Evolutionary conservation across 306 rosid species (phyloP), one percentile per base, ranked within the genome.

Genomic region (Ammopiptanthus mongolicus): DNA sequence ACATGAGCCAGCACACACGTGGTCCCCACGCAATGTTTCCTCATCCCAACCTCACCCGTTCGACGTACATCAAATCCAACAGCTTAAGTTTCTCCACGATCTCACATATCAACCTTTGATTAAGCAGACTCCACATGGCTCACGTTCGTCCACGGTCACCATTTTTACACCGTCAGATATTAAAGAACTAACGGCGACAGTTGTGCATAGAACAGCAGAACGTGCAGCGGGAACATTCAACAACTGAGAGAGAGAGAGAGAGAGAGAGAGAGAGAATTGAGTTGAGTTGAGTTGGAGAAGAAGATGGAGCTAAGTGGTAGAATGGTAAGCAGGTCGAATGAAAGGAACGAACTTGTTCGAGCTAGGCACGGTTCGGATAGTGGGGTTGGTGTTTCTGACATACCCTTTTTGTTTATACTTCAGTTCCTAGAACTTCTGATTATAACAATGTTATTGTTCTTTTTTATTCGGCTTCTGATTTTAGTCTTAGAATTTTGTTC

Each of bases 261-360:
- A 15, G 15, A 41, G 51, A 29, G 69, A 50, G 63, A 73, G 84
- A 86, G 82, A 82, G 85, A 74, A 44, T 71, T 64, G 79, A 87
- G 72, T 17, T 83, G 86, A 36, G 41, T 7, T 37, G 42, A 37
- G 44, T 82, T 12, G 28, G 23, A 19, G 44, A 50, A 46, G 31
- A 19, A 52, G 69, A 92, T 92, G 98, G 90, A 95, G 51, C 89
- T 86, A 33, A 80, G 83, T 80, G 90, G 89, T 3, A 97, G 93
- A 78, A 10, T 95, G 87, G 96, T 86, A 64, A 91, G 97, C 65
- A 97, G 98, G 69, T 91, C 97, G 28, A 73, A 85, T 80, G 92
- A 90, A 68, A 82, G 93, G 76, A 94, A 87, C 67, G 96, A 93
- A 85, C 89, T 92, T 78, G 93, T 88, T 69, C 88, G 89, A 87